phyloP scores from a whole-genome alignment of 257 asterid genomes.

The Paraleonurus japonicus region DNA sequence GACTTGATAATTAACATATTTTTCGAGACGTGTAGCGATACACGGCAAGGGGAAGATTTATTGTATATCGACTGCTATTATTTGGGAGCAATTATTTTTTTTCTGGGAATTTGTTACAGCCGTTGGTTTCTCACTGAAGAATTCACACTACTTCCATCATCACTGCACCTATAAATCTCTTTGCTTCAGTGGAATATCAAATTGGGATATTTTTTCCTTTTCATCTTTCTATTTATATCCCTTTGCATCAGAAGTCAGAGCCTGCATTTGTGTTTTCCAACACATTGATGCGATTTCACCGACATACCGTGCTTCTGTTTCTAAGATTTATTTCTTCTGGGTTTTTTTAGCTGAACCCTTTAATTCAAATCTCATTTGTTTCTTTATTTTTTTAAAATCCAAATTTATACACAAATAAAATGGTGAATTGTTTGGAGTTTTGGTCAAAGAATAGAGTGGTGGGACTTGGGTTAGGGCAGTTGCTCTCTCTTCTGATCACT shows the following conservation, averaged over 20 bases:
- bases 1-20: too few species aligned
- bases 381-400: not conserved
- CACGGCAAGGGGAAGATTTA: too few species aligned
- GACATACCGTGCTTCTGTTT: not conserved
- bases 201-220: not conserved
- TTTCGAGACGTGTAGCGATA: too few species aligned
- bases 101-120: slow-evolving; percentile 33
- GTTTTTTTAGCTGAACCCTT: slow-evolving; percentile 11
- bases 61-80: not conserved
- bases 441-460: slow-evolving; percentile 56
- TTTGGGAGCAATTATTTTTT: slow-evolving; percentile 20
- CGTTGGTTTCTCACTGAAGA: slow-evolving; percentile 25
- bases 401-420: slow-evolving; percentile 7
- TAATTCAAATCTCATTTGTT: not conserved
- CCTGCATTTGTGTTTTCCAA: not conserved
- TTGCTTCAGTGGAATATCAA: not conserved
- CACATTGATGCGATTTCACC: not conserved
- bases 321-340: not conserved
- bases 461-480: slow-evolving; percentile 80
- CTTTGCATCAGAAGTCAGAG: slow-evolving; percentile 13
- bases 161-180: not conserved
- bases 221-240: not conserved
- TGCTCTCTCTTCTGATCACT: slow-evolving; percentile 80
- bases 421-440: slow-evolving; percentile 44
- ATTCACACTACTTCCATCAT: not conserved